Evolutionary conservation across 164 flowering plant genomes (phyloP), one percentile per base, ranked within the genome.

Genomic region (Saururus chinensis): DNA sequence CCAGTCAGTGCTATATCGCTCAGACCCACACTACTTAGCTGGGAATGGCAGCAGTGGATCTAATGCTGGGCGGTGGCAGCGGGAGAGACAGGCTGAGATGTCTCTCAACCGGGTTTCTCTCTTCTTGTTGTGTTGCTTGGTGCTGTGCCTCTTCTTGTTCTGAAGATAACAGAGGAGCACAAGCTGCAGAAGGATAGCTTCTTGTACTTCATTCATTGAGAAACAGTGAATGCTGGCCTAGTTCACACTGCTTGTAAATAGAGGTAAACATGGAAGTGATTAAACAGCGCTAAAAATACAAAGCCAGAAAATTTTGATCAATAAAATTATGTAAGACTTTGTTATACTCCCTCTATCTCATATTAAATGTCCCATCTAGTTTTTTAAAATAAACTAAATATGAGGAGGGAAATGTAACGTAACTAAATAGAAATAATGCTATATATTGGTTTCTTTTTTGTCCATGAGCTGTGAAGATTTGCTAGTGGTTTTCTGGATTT

Each of bases 121-220:
- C 60, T 83, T 83, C 59, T 76, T 81, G 52, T 74, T 77, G 61
- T 83, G 83, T 68, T 77, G 80, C 70, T 42, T 76, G 21, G 57
- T 75, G 25, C 25, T 84, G 57, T 82, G 81, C 75, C 78, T 84
- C 49, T 53, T 81, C 66, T 56, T 77, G 53, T 83, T 83, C 66
- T 81, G 77, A 79, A 8, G 20, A 24, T 19, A n/a, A n/a, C n/a
- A n/a, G 40, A 17, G 49, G 4, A 45, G 17, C 2, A 45, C 49
- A 45, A 12, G 2, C 4, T 12, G 49, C 14, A 9, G 49, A 12
- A 2, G 14, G 49, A 30, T 30, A 30, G 37, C 37, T 30, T 30
- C 37, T 6, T 30, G 6, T 30, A 6, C 49, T 42, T 42, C 14
- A 14, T 10, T 42, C 49, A 42, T 10, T 42, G 49, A 14, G 49